Conservation (phyloP, 78 protist species). For the Chrysochromulina parva region DNA sequence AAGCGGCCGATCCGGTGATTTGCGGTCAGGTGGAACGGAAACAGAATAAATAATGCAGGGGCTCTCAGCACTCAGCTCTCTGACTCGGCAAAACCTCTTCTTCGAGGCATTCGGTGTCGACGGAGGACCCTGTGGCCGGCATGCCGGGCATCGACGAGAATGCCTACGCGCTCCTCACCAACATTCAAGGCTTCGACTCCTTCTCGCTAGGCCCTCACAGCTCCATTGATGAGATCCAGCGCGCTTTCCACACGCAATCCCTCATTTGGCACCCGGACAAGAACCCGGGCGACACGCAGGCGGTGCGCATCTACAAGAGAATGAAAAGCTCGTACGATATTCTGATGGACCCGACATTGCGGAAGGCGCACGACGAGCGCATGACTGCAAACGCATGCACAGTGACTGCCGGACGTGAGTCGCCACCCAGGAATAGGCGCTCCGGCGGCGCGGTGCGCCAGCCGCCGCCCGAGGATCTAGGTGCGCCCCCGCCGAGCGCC, state of each 20-base stretch:
- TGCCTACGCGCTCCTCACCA: not conserved
- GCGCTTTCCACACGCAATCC: not conserved
- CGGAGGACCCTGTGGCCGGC: no score
- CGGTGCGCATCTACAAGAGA: not conserved
- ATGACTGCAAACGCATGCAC: no score
- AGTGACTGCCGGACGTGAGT: no score
- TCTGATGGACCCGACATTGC: not conserved
- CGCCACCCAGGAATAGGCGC: no score
- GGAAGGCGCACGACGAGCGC: not conserved
- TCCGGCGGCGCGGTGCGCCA: not conserved
- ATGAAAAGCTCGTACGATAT: not conserved
- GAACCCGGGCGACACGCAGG: not conserved
- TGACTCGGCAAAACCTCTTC: no score
- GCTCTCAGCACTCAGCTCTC: no score
- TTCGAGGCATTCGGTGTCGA: no score
- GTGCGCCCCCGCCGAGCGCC: not conserved
- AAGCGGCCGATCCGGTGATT: no score
- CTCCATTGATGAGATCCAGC: not conserved
- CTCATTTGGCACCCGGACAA: constrained; percentile 3
- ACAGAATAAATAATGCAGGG: no score
- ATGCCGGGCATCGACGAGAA: not conserved
- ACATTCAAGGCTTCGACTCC: not conserved
- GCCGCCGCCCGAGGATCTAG: not conserved
- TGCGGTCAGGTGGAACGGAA: no score
- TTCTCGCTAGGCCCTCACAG: not conserved